Conservation (phyloP, 2,329 filamentous ascomycete species). For the Trichoderma polysporum region DNA sequence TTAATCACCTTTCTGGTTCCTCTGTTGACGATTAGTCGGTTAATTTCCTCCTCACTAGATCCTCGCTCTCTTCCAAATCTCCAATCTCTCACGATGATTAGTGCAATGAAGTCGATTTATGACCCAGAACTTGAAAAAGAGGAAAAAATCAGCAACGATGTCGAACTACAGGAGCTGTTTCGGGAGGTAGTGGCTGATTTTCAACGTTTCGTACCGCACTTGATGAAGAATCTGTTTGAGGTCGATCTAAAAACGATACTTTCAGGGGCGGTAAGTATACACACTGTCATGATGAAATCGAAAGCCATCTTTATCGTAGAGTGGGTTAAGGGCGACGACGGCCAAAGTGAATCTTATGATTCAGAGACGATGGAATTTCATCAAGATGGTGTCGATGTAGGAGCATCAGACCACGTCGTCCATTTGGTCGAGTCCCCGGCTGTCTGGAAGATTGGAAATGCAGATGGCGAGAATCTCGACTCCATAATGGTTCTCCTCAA, state of each 20-base stretch:
- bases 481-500: slow-evolving; percentile 3
- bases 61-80: background rate
- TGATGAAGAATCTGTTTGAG: background rate
- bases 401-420: background rate
- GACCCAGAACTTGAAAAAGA: background rate
- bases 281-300: background rate
- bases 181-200: background rate
- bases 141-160: accelerated
- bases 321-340: background rate
- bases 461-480: slow-evolving; percentile 21
- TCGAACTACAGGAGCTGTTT: background rate
- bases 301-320: slow-evolving; percentile 3
- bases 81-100: background rate
- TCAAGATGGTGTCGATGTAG: background rate
- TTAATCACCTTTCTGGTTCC: too few relatives aligned
- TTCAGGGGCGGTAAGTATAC: background rate
- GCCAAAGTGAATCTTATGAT: background rate
- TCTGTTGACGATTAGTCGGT: too few relatives aligned
- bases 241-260: background rate
- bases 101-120: background rate
- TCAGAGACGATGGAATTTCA: background rate
- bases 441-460: slow-evolving; percentile 23
- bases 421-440: slow-evolving; percentile 4
- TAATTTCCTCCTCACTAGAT: too few relatives aligned
- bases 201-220: background rate